These are phyloP conservation scores for Penicillium sp. DNA, from an alignment of 2,329 filamentous ascomycete species.

Conservation along the genomic window DNA sequence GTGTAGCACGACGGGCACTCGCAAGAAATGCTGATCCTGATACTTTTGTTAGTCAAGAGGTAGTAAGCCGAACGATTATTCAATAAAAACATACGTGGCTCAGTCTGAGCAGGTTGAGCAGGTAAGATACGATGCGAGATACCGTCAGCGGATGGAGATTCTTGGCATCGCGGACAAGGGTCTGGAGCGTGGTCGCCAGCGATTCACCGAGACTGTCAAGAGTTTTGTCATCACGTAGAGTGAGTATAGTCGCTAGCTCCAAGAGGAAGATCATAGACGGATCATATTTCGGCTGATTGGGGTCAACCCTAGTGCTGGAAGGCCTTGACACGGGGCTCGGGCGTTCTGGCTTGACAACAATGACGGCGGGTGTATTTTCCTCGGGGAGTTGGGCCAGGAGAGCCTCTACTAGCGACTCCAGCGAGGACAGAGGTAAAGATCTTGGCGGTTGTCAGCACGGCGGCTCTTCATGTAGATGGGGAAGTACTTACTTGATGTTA, in stretches of 20 bases:
- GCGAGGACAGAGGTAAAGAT: constrained; percentile 60
- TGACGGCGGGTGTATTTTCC: constrained; percentile 76
- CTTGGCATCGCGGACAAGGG: constrained; percentile 74
- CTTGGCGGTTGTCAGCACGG: constrained; percentile 43
- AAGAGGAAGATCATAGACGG: constrained; percentile 87
- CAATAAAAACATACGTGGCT: constrained; percentile 69
- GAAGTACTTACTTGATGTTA: constrained; percentile 70
- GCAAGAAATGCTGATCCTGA: constrained; percentile 85
- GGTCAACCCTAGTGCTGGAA: constrained; percentile 60
- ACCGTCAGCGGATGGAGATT: constrained; percentile 82
- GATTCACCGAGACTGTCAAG: constrained; percentile 73
- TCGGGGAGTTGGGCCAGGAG: constrained; percentile 86
- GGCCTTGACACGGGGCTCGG: constrained; percentile 61
- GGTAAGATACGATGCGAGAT: constrained; percentile 82
- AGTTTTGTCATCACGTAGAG: constrained; percentile 73
- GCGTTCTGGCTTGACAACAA: constrained; percentile 85
- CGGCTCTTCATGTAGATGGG: constrained; percentile 4
- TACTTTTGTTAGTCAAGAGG: constrained; percentile 15
- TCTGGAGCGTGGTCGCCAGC: constrained; percentile 78
- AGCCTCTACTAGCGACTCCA: constrained; percentile 68
- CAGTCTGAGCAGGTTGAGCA: constrained; percentile 76
- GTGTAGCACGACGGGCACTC: constrained; percentile 88
- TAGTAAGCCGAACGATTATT: constrained; percentile 15
- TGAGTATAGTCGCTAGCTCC: constrained; percentile 82
- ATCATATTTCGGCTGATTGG: constrained; percentile 71